phyloP scores from a whole-genome alignment of 148 eudicot genomes.

The Beta vulgaris region DNA sequence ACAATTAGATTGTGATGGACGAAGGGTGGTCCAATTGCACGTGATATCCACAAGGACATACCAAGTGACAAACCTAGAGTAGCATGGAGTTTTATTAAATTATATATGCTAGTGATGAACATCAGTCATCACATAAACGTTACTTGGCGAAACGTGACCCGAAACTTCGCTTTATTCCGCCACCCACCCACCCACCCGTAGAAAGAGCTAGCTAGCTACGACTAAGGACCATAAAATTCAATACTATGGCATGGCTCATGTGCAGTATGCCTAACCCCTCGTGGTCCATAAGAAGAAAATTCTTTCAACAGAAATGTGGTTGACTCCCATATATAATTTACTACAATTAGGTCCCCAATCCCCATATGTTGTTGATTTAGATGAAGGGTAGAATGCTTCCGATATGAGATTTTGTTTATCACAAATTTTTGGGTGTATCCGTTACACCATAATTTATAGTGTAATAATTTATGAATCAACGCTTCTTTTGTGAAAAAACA shows the following conservation, averaged over 20 bases:
- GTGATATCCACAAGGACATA: conserved; percentile 28
- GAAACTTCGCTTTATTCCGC: not conserved
- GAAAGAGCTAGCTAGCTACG: not conserved
- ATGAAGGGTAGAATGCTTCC: not conserved
- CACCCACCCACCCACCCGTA: conserved; percentile 5
- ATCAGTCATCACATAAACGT: not conserved
- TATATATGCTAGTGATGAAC: too few relatives aligned
- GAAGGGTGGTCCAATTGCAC: conserved; percentile 43
- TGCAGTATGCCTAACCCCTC: not conserved
- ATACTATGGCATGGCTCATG: conserved; percentile 18
- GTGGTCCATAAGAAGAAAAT: conserved; percentile 13
- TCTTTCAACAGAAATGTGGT: not conserved
- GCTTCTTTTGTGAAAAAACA: too few relatives aligned
- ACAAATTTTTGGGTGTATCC: too few relatives aligned
- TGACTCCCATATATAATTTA: not conserved
- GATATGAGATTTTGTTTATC: too few relatives aligned
- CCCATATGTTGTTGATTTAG: not conserved
- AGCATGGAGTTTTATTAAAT: not conserved
- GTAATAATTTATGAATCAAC: too few relatives aligned
- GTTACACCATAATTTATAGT: too few relatives aligned
- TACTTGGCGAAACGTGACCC: not conserved
- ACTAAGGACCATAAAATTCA: conserved; percentile 26
- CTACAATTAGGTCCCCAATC: conserved; percentile 4
- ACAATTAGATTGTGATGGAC: not conserved
- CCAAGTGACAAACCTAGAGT: not conserved